These are phyloP conservation scores for Blumeria graminis DNA, from an alignment of 2,329 filamentous ascomycete species.

Conservation along the genomic window DNA sequence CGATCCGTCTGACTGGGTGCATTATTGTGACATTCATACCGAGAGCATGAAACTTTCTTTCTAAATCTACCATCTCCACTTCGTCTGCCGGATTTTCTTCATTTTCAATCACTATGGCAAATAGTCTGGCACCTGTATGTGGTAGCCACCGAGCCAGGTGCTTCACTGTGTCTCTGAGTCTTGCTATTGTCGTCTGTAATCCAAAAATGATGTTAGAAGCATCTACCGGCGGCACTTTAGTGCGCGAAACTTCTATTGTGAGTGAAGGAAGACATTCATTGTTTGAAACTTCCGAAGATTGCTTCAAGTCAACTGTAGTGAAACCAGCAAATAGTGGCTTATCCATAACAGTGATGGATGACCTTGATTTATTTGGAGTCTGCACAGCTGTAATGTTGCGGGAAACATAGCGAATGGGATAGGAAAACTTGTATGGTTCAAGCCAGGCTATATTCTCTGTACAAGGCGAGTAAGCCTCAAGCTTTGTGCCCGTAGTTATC, in stretches of 20 bases:
- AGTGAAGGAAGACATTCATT: slow-evolving; percentile 10
- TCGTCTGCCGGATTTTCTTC: slow-evolving; percentile 9
- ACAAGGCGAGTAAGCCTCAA: slow-evolving; percentile 5
- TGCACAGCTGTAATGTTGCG: slow-evolving; percentile 11
- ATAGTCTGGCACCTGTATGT: slow-evolving; percentile 11
- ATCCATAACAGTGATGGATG: slow-evolving; percentile 10
- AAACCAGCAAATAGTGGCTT: slow-evolving; percentile 11
- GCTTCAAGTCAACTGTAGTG: slow-evolving; percentile 6
- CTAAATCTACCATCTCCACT: slow-evolving; percentile 9
- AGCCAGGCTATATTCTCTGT: slow-evolving; percentile 11
- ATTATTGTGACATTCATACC: slow-evolving; percentile 12
- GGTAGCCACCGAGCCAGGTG: slow-evolving; percentile 14
- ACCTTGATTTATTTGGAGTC: slow-evolving; percentile 5
- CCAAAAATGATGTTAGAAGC: slow-evolving; percentile 28
- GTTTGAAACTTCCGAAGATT: slow-evolving; percentile 6
- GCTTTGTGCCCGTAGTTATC: slow-evolving; percentile 4
- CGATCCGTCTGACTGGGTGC: slow-evolving; percentile 8
- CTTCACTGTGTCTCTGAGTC: slow-evolving; percentile 12
- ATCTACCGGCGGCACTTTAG: slow-evolving; percentile 16
- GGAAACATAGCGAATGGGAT: slow-evolving; percentile 12
- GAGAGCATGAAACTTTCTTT: slow-evolving; percentile 9
- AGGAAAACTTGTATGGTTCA: slow-evolving; percentile 11
- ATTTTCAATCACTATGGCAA: slow-evolving; percentile 13
- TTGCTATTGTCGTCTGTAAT: slow-evolving; percentile 12
- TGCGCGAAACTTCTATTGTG: slow-evolving; percentile 9